Percentiles rank a stretch among this genome's conserved stretches.
These are phyloP conservation scores for Apium graveolens DNA, from an alignment of 129 eudicot genomes.

Conservation along the genomic window DNA sequence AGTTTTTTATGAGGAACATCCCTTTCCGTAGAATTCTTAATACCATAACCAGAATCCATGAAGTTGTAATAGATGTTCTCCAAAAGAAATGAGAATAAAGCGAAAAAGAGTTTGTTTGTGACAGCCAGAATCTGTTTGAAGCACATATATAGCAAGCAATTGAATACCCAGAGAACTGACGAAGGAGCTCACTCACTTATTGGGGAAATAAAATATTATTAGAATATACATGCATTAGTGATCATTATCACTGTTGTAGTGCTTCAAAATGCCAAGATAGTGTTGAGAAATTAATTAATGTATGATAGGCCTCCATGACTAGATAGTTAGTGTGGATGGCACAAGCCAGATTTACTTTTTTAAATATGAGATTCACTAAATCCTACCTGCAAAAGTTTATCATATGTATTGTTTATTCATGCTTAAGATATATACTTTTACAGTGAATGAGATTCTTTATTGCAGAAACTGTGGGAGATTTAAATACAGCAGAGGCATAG, in stretches of 20 bases:
- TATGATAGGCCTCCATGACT: neutral
- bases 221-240: neutral
- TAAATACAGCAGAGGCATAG: neutral
- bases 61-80: neutral
- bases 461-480: neutral
- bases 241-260: neutral
- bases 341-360: neutral
- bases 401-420: neutral
- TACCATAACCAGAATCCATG: neutral
- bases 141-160: neutral
- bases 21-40: neutral
- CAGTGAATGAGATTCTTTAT: neutral
- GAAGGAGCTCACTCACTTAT: neutral
- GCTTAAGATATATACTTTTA: neutral
- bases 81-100: neutral
- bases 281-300: neutral
- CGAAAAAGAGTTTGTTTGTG: neutral
- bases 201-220: neutral
- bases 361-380: neutral
- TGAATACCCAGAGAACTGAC: neutral
- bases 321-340: conserved; percentile 7
- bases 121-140: neutral
- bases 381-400: neutral
- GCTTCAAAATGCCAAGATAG: neutral
- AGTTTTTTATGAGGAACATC: conserved; percentile 7